phyloP scores from a whole-genome alignment of 2,329 filamentous ascomycete species.

The Sphaceloma murrayae region DNA sequence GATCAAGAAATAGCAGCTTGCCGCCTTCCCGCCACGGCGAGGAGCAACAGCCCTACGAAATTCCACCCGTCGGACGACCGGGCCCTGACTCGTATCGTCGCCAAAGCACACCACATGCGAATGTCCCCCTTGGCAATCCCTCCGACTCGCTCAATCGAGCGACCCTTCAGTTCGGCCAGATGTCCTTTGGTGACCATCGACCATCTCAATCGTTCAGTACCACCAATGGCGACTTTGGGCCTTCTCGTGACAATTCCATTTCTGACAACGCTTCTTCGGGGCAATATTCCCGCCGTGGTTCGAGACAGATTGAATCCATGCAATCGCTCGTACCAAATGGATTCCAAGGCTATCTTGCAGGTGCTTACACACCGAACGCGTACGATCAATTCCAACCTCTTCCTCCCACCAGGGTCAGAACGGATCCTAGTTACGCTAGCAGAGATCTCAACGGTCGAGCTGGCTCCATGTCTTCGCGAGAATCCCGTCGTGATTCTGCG shows the following conservation, averaged over 20 bases:
- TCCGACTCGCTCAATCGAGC: constrained; percentile 15
- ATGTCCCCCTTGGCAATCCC: constrained; percentile 4
- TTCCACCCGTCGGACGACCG: constrained; percentile 5
- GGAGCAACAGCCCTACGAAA: constrained; percentile 29
- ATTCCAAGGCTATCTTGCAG: neutral
- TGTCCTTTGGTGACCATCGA: constrained; percentile 36
- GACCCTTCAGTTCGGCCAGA: constrained; percentile 20
- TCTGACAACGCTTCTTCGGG: neutral
- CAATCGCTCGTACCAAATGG: neutral
- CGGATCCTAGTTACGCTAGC: constrained; percentile 1
- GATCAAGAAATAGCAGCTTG: constrained; percentile 47
- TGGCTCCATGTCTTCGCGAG: constrained; percentile 7
- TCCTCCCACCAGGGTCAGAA: neutral
- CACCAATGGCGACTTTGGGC: constrained; percentile 7
- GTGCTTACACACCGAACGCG: neutral
- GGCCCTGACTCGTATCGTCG: constrained; percentile 7
- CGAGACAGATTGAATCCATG: constrained; percentile 1
- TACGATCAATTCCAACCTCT: neutral
- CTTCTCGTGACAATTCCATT: neutral
- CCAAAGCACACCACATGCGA: constrained; percentile 15
- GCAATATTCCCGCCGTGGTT: constrained; percentile 7
- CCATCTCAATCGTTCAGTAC: constrained; percentile 7
- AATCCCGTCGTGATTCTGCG: constrained; percentile 13
- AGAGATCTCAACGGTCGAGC: constrained; percentile 3
- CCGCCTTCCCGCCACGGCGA: constrained; percentile 47